These are phyloP conservation scores for Pythium guiyangense DNA, from an alignment of 352 stramenopile species.

Conservation along the genomic window DNA sequence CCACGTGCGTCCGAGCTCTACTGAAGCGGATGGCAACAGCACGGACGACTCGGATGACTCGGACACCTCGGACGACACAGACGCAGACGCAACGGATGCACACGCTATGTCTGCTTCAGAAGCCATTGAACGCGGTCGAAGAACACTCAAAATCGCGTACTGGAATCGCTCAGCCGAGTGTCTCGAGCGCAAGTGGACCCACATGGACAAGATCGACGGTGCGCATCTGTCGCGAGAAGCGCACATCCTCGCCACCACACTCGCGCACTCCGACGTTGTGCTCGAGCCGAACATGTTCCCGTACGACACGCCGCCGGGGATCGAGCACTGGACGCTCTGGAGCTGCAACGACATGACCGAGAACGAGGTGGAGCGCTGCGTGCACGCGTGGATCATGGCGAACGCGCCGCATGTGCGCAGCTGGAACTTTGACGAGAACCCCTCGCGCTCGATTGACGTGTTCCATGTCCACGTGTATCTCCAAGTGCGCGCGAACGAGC, in stretches of 20 bases:
- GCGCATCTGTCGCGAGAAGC: too few species aligned
- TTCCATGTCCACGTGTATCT: conserved; percentile 33
- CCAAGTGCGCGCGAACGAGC: conserved; percentile 8
- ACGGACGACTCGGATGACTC: too few species aligned
- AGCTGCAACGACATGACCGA: conserved; percentile 15
- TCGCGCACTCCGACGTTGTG: conserved; percentile 8
- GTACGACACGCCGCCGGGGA: conserved; percentile 19
- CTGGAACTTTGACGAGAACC: conserved; percentile 32
- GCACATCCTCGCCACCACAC: conserved; percentile 22
- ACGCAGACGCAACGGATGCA: not conserved
- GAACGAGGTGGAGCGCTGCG: conserved; percentile 18
- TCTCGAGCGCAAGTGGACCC: conserved; percentile 25
- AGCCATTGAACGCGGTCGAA: not conserved
- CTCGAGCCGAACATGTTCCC: conserved; percentile 32
- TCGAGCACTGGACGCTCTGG: conserved; percentile 31
- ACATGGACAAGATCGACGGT: conserved; percentile 23
- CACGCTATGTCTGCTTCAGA: not conserved
- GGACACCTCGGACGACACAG: not conserved
- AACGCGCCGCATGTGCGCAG: conserved; percentile 19
- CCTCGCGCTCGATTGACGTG: conserved; percentile 24
- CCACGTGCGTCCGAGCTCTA: too few species aligned
- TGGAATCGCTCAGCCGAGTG: conserved; percentile 26
- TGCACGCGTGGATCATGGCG: conserved; percentile 17
- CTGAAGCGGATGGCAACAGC: too few species aligned
- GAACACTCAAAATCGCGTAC: conserved; percentile 22